These are phyloP conservation scores for Suillus clintonianus DNA, from an alignment of 768 basidiomycete genomes.

Conservation along the genomic window DNA sequence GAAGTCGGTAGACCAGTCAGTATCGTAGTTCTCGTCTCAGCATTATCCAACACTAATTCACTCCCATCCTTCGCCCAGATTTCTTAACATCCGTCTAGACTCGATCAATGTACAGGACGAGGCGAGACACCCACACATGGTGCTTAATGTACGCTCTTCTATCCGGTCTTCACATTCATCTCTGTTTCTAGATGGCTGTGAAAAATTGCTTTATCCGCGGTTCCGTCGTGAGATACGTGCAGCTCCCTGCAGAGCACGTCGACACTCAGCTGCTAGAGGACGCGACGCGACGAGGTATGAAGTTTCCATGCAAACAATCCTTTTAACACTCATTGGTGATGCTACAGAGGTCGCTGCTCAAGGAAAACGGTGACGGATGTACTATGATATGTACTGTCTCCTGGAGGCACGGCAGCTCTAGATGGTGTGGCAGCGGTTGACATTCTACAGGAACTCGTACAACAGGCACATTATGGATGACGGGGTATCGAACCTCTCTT, in stretches of 20 bases:
- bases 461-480: background rate
- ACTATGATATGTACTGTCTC: background rate
- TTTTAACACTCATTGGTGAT: slow-evolving; percentile 6
- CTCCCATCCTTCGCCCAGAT: slow-evolving; percentile 45
- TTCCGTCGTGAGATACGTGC: slow-evolving; percentile 96
- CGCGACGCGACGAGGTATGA: slow-evolving; percentile 88
- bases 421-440: background rate
- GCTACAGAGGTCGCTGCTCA: slow-evolving; percentile 43
- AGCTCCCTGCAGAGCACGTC: slow-evolving; percentile 88
- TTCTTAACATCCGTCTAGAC: slow-evolving; percentile 95
- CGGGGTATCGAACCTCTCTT: background rate
- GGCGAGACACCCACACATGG: slow-evolving; percentile 96
- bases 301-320: background rate
- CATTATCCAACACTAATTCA: slow-evolving; percentile 1
- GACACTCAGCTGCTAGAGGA: slow-evolving; percentile 96
- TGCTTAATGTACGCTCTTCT: slow-evolving; percentile 24
- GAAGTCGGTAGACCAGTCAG: slow-evolving; percentile 97
- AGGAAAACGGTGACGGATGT: slow-evolving; percentile 35
- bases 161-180: background rate
- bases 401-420: background rate
- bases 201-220: slow-evolving; percentile 99
- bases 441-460: background rate
- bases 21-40: slow-evolving; percentile 14
- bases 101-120: slow-evolving; percentile 92
- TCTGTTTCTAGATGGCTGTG: slow-evolving; percentile 80